These are phyloP conservation scores for Lasiodiplodia sp. DNA, from an alignment of 2,329 filamentous ascomycete species.

Conservation along the genomic window DNA sequence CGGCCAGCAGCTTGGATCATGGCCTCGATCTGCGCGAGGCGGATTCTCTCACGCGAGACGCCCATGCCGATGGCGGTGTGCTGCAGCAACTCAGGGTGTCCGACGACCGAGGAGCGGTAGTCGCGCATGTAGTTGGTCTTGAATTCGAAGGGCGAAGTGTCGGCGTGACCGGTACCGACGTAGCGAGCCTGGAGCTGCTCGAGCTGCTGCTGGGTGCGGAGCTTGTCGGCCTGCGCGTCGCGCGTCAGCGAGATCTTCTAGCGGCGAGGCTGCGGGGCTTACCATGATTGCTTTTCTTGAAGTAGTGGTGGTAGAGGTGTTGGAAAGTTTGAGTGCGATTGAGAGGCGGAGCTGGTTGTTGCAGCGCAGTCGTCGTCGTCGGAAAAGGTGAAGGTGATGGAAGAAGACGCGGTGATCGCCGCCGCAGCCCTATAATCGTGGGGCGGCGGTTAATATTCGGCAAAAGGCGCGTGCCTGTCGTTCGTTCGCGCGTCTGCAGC, in stretches of 20 bases:
- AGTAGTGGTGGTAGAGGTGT: background rate
- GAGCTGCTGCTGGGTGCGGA: conserved; percentile 96
- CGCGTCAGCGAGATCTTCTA: conserved; percentile 20
- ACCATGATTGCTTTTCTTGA: background rate
- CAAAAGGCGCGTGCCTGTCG: conserved; percentile 1
- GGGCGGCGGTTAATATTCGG: conserved; percentile 1
- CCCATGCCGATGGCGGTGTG: conserved; percentile 93
- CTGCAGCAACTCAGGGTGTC: conserved; percentile 84
- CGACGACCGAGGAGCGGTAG: conserved; percentile 86
- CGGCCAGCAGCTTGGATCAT: conserved; percentile 72
- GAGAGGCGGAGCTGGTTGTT: background rate
- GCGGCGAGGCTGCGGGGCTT: background rate
- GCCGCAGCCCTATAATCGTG: background rate
- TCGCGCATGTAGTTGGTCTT: conserved; percentile 94
- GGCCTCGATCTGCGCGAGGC: conserved; percentile 79
- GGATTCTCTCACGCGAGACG: conserved; percentile 79
- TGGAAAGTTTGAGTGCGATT: background rate
- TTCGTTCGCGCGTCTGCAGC: conserved; percentile 3
- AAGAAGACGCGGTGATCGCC: conserved; percentile 25
- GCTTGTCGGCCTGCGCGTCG: conserved; percentile 79
- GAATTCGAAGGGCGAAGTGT: conserved; percentile 98
- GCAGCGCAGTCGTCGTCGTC: background rate
- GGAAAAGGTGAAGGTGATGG: background rate
- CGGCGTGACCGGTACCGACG: conserved; percentile 93
- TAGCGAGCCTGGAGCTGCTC: conserved; percentile 96